Conservation (phyloP, 2,329 filamentous ascomycete genomes). For the Penicillium sp. region DNA sequence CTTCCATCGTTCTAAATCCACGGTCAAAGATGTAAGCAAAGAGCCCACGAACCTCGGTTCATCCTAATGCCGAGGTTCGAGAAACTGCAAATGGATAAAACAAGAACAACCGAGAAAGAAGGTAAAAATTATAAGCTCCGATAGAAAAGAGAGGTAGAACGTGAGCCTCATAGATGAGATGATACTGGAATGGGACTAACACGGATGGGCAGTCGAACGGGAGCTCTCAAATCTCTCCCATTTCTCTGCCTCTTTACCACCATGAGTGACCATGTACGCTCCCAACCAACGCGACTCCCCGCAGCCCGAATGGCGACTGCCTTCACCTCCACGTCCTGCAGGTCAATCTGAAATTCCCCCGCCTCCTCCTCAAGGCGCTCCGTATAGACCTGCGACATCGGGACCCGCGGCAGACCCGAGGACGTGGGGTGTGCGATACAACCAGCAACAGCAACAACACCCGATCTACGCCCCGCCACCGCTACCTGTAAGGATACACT, state of each 20-base stretch:
- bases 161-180: background rate
- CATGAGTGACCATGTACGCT: slow-evolving; percentile 32
- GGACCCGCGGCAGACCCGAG: slow-evolving; percentile 29
- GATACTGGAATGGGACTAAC: background rate
- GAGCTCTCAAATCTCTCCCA: background rate
- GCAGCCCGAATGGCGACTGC: slow-evolving; percentile 39
- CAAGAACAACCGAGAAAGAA: background rate
- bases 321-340: slow-evolving; percentile 22
- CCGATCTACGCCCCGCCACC: slow-evolving; percentile 29
- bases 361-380: slow-evolving; percentile 21
- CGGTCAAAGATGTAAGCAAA: too few relatives aligned
- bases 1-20: too few relatives aligned
- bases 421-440: slow-evolving; percentile 44
- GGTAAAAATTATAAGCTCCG: background rate
- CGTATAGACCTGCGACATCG: slow-evolving; percentile 31
- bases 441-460: slow-evolving; percentile 26
- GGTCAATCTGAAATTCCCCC: slow-evolving; percentile 19
- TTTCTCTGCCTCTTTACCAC: background rate
- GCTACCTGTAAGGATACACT: slow-evolving; percentile 32
- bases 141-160: too few relatives aligned
- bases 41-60: too few relatives aligned
- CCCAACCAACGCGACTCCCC: slow-evolving; percentile 25
- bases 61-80: too few relatives aligned
- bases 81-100: too few relatives aligned
- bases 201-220: background rate